Evolutionary conservation across 371 early-diverging fungal genomes (phyloP), one percentile per base, ranked within the genome.

Genomic region (Apophysomyces ossiformis): DNA sequence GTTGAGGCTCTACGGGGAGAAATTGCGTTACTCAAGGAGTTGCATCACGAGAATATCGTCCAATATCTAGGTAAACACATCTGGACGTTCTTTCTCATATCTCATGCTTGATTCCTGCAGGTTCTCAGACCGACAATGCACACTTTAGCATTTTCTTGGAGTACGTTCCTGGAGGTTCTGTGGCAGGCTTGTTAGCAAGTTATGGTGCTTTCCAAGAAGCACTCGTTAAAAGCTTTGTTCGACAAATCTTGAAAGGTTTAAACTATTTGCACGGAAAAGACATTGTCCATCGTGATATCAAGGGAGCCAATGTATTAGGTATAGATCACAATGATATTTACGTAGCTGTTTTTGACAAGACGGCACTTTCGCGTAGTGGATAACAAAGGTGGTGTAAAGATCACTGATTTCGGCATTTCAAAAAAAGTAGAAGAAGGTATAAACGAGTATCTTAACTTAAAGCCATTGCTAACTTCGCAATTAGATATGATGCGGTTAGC

Each of bases 341-440:
- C 11, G 37, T 13, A 18, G 56, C 9, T 41, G 32, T 15, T 6
- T 26, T 9, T 43, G 39, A 18, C 11, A 61, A 16, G 11, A 26
- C 2, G 32, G 32, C 39, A 7, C 35, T 15, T 21, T 65, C 18
- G 0, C 68, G 15, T 63, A 60, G 92, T 99, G 9, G 97, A 97
- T 78, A 90, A 91, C 69, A 88, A 93, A 60, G 97, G 97, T 15
- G 84, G 88, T 43, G 93, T 95, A 57, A 99, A 99, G 82, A 98
- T 99, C 39, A 92, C 97, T 2, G 99, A 99, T 77, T 99, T 99
- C 89, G 99, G 99, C 13, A 93, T 99, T 43, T 95, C 99, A 4
- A 99, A 99, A 78, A 95, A 96, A 70, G 87, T 93, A 13, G 92
- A 92, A 71, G 92, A 90, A 74, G 87, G 85, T 74, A 85, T 79